A percentile compares a stretch with the other conserved stretches of the same genome.
phyloP scores from a whole-genome alignment of 441 rosid genomes.

The Croton laevigatus region DNA sequence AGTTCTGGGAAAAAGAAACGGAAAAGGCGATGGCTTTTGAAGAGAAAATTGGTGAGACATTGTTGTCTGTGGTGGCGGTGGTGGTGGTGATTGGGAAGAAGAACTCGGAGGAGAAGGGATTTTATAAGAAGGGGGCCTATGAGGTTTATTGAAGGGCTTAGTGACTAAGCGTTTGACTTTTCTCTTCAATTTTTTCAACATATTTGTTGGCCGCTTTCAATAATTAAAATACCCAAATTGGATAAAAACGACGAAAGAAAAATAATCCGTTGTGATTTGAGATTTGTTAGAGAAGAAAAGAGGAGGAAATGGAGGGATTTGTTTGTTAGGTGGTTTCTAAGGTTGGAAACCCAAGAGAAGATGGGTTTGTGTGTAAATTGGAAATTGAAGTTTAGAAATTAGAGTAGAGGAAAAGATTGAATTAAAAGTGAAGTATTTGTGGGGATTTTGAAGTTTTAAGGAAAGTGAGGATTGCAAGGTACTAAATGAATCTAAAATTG shows the following conservation, averaged over 20 bases:
- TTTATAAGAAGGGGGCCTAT: slow-evolving; percentile 10
- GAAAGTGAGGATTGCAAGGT: slow-evolving; percentile 13
- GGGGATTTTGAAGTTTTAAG: background rate
- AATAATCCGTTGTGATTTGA: slow-evolving; percentile 6
- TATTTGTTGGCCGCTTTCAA: slow-evolving; percentile 6
- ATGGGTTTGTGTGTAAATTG: background rate
- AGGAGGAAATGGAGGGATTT: slow-evolving; percentile 13
- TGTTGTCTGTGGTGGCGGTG: slow-evolving; percentile 24
- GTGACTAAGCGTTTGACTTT: slow-evolving; percentile 35
- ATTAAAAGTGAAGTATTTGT: slow-evolving; percentile 19
- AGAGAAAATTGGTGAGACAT: slow-evolving; percentile 30
- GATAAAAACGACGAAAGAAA: background rate
- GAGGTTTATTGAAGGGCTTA: slow-evolving; percentile 49
- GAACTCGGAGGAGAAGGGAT: slow-evolving; percentile 12
- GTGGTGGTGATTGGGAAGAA: slow-evolving; percentile 16
- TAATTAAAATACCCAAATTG: background rate
- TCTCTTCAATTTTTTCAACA: slow-evolving; percentile 42
- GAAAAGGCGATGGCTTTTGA: slow-evolving; percentile 29
- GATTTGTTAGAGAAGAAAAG: slow-evolving; percentile 14
- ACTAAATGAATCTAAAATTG: background rate
- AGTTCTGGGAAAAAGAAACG: slow-evolving; percentile 57
- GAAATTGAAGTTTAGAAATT: background rate
- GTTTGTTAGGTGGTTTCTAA: background rate
- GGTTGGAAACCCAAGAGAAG: background rate
- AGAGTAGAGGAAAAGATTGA: background rate